A percentile compares a stretch with the other conserved stretches of the same genome.
phyloP scores from a whole-genome alignment of 2,329 filamentous ascomycete genomes.

The Monosporascus ibericus region DNA sequence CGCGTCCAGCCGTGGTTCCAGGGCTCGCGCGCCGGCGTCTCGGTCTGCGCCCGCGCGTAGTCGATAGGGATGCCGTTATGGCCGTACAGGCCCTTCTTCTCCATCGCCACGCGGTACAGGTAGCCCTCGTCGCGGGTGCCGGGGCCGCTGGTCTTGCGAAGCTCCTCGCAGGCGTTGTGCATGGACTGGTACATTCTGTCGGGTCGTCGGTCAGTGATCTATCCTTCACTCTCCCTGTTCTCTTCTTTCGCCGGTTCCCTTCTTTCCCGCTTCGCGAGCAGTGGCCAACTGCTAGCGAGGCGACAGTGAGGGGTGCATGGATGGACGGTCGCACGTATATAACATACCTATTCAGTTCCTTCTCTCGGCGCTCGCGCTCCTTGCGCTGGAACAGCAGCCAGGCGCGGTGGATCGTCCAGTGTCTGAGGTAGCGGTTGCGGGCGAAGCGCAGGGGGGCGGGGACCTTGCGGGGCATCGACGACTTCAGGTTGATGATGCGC shows the following conservation, averaged over 20 bases:
- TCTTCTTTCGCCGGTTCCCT: too few species aligned
- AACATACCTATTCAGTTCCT: constrained; percentile 60
- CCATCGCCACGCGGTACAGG: constrained; percentile 81
- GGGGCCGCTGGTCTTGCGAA: constrained; percentile 56
- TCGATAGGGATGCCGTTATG: constrained; percentile 77
- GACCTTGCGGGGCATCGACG: constrained; percentile 44
- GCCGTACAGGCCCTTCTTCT: constrained; percentile 79
- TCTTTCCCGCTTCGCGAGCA: too few species aligned
- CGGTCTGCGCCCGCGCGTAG: constrained; percentile 79
- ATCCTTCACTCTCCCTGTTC: too few species aligned
- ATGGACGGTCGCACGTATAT: constrained; percentile 25
- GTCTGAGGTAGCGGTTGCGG: constrained; percentile 78
- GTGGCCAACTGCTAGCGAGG: too few species aligned
- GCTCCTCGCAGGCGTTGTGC: constrained; percentile 77
- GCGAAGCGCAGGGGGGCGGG: constrained; percentile 77
- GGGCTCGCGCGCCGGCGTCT: constrained; percentile 69
- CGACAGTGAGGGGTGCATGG: too few species aligned
- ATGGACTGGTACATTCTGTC: constrained; percentile 68
- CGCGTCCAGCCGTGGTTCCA: constrained; percentile 94
- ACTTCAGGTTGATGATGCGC: constrained; percentile 39
- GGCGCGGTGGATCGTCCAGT: constrained; percentile 98
- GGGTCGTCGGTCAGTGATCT: constrained; percentile 3
- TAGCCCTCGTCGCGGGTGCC: constrained; percentile 57
- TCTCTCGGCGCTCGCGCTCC: constrained; percentile 56
- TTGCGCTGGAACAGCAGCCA: constrained; percentile 77